Conservation (phyloP, 2,329 filamentous ascomycete genomes). For the Botrytis squamosa region DNA sequence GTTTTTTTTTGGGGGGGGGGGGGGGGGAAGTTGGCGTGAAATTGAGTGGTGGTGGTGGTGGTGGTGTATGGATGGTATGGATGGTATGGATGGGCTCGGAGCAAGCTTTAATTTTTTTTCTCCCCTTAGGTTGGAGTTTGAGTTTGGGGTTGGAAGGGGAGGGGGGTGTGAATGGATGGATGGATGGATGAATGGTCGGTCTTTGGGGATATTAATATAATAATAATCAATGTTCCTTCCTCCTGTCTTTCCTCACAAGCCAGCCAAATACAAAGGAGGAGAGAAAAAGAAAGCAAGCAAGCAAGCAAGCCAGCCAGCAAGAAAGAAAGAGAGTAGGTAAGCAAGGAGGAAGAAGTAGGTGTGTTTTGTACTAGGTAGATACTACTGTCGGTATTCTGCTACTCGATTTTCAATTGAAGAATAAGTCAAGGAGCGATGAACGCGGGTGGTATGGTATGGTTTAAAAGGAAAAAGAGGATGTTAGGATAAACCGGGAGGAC, state of each 20-base stretch:
- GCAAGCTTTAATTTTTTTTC: neutral
- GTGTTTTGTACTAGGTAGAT: neutral
- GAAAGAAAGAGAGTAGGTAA: no score
- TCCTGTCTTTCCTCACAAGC: neutral
- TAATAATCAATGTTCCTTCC: neutral
- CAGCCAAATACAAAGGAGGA: neutral
- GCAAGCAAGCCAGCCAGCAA: no score
- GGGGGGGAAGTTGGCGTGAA: neutral
- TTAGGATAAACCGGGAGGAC: neutral
- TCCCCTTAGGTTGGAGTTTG: neutral
- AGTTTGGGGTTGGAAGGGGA: neutral
- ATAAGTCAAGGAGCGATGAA: neutral
- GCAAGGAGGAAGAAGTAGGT: neutral
- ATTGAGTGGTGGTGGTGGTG: neutral
- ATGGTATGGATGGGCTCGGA: neutral
- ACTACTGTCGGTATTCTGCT: neutral
- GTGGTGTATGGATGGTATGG: neutral
- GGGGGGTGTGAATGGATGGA: neutral
- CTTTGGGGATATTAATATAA: no score
- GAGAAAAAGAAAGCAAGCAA: neutral
- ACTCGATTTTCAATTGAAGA: conserved; percentile 1
- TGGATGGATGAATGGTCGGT: neutral
- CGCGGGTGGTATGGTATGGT: neutral
- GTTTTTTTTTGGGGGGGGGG: neutral
- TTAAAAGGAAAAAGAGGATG: conserved; percentile 2